Conservation (phyloP, 192 early-diverging fungal species). For the Thamnidium elegans region DNA sequence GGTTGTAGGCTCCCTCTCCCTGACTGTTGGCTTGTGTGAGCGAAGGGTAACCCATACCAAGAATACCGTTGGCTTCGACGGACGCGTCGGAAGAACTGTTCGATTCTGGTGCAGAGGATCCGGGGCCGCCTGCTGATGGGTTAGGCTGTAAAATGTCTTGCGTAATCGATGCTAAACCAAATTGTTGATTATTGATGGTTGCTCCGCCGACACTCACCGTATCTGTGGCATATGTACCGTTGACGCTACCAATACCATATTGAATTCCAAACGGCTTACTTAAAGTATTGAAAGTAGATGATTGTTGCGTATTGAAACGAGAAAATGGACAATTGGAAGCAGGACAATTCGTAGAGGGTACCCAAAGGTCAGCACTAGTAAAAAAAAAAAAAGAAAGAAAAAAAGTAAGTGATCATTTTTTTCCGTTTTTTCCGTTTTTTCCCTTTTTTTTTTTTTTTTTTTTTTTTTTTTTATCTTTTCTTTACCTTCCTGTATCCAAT, state of each 20-base stretch:
- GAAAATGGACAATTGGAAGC: slow-evolving; percentile 18
- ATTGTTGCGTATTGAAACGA: slow-evolving; percentile 22
- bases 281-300: slow-evolving; percentile 23
- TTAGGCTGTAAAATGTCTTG: slow-evolving; percentile 22
- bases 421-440: no score
- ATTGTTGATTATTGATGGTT: slow-evolving; percentile 24
- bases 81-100: neutral
- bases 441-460: neutral
- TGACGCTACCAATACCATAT: slow-evolving; percentile 37
- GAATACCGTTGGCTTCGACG: slow-evolving; percentile 29
- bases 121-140: neutral
- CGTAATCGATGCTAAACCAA: slow-evolving; percentile 30
- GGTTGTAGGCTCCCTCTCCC: slow-evolving; percentile 22
- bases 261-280: slow-evolving; percentile 21
- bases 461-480: slow-evolving; percentile 1
- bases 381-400: neutral
- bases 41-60: slow-evolving; percentile 34
- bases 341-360: slow-evolving; percentile 26
- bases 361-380: slow-evolving; percentile 37
- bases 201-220: slow-evolving; percentile 25
- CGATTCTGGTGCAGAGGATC: neutral
- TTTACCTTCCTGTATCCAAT: slow-evolving; percentile 38
- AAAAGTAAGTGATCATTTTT: neutral
- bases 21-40: slow-evolving; percentile 23
- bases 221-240: slow-evolving; percentile 33